phyloP scores from a whole-genome alignment of 2,329 filamentous ascomycete species.

The Amauroascus verrucosus region DNA sequence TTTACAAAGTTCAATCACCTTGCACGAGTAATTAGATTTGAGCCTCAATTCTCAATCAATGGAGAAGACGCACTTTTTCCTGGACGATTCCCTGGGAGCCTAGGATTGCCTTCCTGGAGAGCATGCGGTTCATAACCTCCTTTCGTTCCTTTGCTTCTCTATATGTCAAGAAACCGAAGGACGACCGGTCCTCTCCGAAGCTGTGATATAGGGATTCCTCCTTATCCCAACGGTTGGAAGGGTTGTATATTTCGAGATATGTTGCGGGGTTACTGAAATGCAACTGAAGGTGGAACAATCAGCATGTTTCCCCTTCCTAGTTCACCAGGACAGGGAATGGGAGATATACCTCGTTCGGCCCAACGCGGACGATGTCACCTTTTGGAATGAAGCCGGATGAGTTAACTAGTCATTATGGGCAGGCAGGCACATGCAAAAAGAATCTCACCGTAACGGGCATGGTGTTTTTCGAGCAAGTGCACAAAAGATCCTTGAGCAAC shows the following conservation, averaged over 20 bases:
- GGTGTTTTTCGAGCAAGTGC: conserved; percentile 14
- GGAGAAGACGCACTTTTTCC: conserved; percentile 14
- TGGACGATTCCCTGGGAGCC: conserved; percentile 17
- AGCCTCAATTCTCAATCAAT: not conserved
- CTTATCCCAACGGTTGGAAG: conserved; percentile 19
- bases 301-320: not conserved
- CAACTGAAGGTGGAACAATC: conserved; percentile 13
- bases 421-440: not conserved
- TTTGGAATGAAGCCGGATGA: not conserved
- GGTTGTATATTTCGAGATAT: conserved; percentile 20
- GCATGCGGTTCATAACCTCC: conserved; percentile 17
- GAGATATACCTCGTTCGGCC: conserved; percentile 18
- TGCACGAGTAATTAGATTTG: not conserved
- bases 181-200: conserved; percentile 20
- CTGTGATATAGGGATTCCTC: conserved; percentile 18
- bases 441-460: conserved; percentile 17
- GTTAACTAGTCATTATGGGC: not conserved
- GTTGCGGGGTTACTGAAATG: conserved; percentile 18
- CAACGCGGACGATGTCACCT: conserved; percentile 20
- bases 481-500: conserved; percentile 17
- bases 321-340: not conserved
- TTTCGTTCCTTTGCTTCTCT: conserved; percentile 20
- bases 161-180: conserved; percentile 17
- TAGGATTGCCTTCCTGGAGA: conserved; percentile 17
- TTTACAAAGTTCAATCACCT: conserved; percentile 5